These are phyloP conservation scores for Microcyclospora pomicola DNA, from an alignment of 2,329 filamentous ascomycete species.

Conservation along the genomic window DNA sequence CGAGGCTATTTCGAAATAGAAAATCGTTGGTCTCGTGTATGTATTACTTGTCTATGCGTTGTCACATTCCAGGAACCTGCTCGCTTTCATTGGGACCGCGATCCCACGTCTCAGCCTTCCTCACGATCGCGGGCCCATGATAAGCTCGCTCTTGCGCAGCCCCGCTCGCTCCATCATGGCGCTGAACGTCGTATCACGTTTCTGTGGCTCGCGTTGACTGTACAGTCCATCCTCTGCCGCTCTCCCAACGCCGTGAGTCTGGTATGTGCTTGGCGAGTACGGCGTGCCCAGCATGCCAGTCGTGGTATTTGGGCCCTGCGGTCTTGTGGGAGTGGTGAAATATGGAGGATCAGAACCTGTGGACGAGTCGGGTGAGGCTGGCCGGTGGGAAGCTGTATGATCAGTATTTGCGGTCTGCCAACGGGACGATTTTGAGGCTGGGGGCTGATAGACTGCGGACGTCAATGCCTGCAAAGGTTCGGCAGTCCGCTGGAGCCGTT, in stretches of 20 bases:
- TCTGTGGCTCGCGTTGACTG: slow-evolving; percentile 3
- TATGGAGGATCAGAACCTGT: slow-evolving; percentile 4
- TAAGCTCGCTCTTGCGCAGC: slow-evolving; percentile 8
- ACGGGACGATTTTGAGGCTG: slow-evolving; percentile 1
- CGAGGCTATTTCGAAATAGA: too few species aligned
- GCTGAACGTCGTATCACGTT: slow-evolving; percentile 25
- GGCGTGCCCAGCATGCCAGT: slow-evolving; percentile 7
- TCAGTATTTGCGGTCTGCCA: too few species aligned
- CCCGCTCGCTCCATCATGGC: slow-evolving; percentile 30
- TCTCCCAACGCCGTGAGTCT: slow-evolving; percentile 1
- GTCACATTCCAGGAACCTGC: background rate
- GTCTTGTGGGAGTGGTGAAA: slow-evolving; percentile 4
- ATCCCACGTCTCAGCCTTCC: background rate
- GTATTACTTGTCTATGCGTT: too few species aligned
- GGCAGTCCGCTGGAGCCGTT: slow-evolving; percentile 2
- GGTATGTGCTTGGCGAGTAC: slow-evolving; percentile 5
- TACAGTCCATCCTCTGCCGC: slow-evolving; percentile 1
- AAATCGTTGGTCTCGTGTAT: too few species aligned
- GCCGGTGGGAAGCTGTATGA: too few species aligned
- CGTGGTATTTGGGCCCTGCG: slow-evolving; percentile 1
- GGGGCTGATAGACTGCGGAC: slow-evolving; percentile 2
- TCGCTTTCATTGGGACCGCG: slow-evolving; percentile 14
- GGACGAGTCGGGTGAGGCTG: background rate
- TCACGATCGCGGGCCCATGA: slow-evolving; percentile 1
- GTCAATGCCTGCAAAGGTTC: background rate